These are phyloP conservation scores for Passiflora organensis DNA, from an alignment of 345 rosid species.

Conservation along the genomic window DNA sequence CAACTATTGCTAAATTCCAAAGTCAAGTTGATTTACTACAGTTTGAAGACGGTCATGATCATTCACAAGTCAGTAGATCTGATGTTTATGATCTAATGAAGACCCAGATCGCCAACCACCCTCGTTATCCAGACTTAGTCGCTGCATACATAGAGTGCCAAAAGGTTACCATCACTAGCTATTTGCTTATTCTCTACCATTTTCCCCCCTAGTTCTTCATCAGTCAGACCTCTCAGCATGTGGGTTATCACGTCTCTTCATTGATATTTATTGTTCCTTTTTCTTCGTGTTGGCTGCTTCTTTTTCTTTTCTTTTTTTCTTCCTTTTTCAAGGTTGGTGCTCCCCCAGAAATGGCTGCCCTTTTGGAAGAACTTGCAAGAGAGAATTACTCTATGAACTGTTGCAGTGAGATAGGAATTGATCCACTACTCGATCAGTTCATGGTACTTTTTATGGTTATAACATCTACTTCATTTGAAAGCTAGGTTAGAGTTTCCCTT, in stretches of 20 bases:
- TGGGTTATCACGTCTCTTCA: no score
- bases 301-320: not conserved
- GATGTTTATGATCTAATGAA: conserved; percentile 43
- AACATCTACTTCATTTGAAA: not conserved
- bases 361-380: conserved; percentile 46
- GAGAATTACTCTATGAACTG: conserved; percentile 21
- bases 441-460: conserved; percentile 31
- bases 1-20: conserved; percentile 10
- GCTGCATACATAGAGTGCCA: conserved; percentile 57
- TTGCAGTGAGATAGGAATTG: conserved; percentile 39
- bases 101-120: conserved; percentile 59
- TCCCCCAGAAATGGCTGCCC: conserved; percentile 40
- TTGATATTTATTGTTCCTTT: no score
- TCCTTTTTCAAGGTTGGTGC: conserved; percentile 49
- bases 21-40: conserved; percentile 18
- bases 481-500: not conserved
- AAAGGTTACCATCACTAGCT: conserved; percentile 30
- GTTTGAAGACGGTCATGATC: conserved; percentile 13
- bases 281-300: no score
- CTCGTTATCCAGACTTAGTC: conserved; percentile 49
- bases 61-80: conserved; percentile 20
- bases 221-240: no score
- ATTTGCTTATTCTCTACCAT: no score
- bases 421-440: conserved; percentile 66
- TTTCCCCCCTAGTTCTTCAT: no score